A percentile compares a stretch with the other conserved stretches of the same genome.
Evolutionary conservation across 2,329 filamentous ascomycete genomes (phyloP).

Genomic region (Clonostachys rosea): DNA sequence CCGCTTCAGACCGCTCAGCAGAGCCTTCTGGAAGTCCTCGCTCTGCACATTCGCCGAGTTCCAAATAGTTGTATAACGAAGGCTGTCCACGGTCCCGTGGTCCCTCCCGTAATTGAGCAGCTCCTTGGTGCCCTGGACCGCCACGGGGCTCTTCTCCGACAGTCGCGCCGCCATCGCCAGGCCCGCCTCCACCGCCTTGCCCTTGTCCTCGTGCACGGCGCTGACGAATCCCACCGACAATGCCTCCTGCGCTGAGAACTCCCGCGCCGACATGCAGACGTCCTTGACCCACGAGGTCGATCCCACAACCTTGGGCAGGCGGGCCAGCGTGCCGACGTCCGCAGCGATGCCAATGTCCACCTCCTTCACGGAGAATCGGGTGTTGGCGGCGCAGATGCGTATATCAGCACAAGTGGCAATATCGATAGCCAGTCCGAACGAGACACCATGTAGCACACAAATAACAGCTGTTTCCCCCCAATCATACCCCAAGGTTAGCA

Average conservation of each 20-base stretch:
- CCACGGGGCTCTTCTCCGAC: slow-evolving; percentile 80
- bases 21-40: slow-evolving; percentile 67
- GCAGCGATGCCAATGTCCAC: slow-evolving; percentile 79
- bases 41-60: slow-evolving; percentile 82
- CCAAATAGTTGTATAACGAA: slow-evolving; percentile 85
- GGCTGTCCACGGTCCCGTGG: slow-evolving; percentile 68
- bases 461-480: slow-evolving; percentile 59
- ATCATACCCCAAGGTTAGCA: too few relatives aligned
- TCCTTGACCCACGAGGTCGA: slow-evolving; percentile 76
- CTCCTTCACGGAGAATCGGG: slow-evolving; percentile 70
- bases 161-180: slow-evolving; percentile 61
- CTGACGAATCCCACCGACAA: slow-evolving; percentile 66
- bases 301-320: slow-evolving; percentile 70
- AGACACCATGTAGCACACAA: slow-evolving; percentile 72
- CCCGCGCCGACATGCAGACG: slow-evolving; percentile 65
- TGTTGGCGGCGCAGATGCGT: slow-evolving; percentile 55
- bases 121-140: slow-evolving; percentile 84
- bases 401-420: slow-evolving; percentile 67
- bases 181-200: slow-evolving; percentile 55
- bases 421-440: slow-evolving; percentile 75
- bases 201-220: slow-evolving; percentile 59
- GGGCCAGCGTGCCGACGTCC: slow-evolving; percentile 70
- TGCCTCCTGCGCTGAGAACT: slow-evolving; percentile 67
- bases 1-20: slow-evolving; percentile 74
- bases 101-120: slow-evolving; percentile 79